These are phyloP conservation scores for Ustilago tritici DNA, from an alignment of 1,284 basidiomycete genomes.

Conservation along the genomic window DNA sequence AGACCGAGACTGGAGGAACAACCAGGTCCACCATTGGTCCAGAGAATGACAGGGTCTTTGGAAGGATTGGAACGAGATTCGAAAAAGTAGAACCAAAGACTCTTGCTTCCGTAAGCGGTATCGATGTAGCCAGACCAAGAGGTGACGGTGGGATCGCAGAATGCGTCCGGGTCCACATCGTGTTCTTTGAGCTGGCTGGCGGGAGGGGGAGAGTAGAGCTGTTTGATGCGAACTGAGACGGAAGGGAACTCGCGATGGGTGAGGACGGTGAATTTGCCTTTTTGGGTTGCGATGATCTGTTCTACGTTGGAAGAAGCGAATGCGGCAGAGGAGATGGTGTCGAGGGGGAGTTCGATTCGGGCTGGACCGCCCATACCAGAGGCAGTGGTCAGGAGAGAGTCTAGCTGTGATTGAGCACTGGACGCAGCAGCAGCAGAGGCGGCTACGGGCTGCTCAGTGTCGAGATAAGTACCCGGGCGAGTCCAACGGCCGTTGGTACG, in stretches of 20 bases:
- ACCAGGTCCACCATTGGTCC: conserved; percentile 65
- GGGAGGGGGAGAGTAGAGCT: conserved; percentile 40
- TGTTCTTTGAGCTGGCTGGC: conserved; percentile 30
- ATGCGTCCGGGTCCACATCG: conserved; percentile 56
- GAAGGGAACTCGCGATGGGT: conserved; percentile 60
- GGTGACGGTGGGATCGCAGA: conserved; percentile 64
- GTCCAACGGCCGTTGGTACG: conserved; percentile 30
- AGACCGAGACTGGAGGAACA: conserved; percentile 73
- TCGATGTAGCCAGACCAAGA: conserved; percentile 73
- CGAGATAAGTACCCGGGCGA: conserved; percentile 18
- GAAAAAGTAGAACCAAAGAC: conserved; percentile 87
- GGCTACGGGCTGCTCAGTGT: conserved; percentile 15
- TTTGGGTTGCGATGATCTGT: conserved; percentile 47
- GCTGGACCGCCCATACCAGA: conserved; percentile 36
- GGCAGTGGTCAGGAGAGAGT: conserved; percentile 15
- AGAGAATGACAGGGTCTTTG: conserved; percentile 74
- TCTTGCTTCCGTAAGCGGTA: conserved; percentile 74
- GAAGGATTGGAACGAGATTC: conserved; percentile 79
- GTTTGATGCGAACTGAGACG: conserved; percentile 59
- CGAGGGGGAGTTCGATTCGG: conserved; percentile 51
- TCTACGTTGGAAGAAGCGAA: conserved; percentile 38
- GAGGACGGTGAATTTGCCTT: conserved; percentile 49
- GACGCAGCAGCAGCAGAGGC: conserved; percentile 2
- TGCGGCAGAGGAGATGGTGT: conserved; percentile 40
- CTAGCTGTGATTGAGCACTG: conserved; percentile 27